Conservation (phyloP, 768 basidiomycete species). For the Cystobasidium tubakii region DNA sequence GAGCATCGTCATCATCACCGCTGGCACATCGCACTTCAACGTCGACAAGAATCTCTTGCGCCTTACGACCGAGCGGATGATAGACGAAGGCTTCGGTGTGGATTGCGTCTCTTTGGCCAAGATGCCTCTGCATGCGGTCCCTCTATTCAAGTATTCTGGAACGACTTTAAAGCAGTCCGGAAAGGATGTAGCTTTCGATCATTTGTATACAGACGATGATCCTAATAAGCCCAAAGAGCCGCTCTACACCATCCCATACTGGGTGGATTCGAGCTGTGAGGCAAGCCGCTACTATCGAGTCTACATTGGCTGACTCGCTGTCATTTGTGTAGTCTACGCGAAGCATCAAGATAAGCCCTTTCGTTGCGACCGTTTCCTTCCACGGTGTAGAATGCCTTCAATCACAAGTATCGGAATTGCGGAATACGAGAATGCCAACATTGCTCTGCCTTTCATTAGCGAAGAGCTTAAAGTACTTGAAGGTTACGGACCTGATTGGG, state of each 20-base stretch:
- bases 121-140: conserved; percentile 84
- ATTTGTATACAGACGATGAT: conserved; percentile 48
- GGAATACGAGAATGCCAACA: conserved; percentile 83
- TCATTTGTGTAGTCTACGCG: conserved; percentile 46
- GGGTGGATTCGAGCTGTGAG: conserved; percentile 49
- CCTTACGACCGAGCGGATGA: conserved; percentile 83
- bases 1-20: conserved; percentile 76
- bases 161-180: not conserved
- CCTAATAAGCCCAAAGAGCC: conserved; percentile 55
- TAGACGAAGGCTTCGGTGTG: conserved; percentile 85
- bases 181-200: conserved; percentile 42
- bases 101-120: conserved; percentile 85
- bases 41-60: conserved; percentile 84
- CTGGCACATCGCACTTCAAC: conserved; percentile 87
- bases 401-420: conserved; percentile 89
- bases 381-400: conserved; percentile 93
- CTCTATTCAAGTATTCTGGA: conserved; percentile 71
- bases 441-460: conserved; percentile 63
- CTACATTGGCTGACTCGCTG: too few relatives aligned
- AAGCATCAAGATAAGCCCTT: conserved; percentile 52
- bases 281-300: not conserved
- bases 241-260: conserved; percentile 53
- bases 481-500: conserved; percentile 45
- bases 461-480: conserved; percentile 52
- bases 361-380: conserved; percentile 65